phyloP scores from a whole-genome alignment of 257 asterid genomes.

The Gentiana dahurica region DNA sequence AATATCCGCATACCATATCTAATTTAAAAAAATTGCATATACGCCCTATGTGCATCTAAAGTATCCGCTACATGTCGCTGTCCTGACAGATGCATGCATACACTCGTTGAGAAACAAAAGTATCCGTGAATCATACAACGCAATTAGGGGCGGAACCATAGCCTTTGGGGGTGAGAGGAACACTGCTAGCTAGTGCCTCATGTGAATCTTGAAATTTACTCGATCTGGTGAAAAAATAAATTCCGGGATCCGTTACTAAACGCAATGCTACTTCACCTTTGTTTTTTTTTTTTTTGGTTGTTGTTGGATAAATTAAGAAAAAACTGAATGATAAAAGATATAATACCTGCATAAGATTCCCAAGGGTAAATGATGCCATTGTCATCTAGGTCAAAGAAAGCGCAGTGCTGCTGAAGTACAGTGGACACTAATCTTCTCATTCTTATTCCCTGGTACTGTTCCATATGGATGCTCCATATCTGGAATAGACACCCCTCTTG shows the following conservation, averaged over 20 bases:
- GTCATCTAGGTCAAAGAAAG: constrained; percentile 64
- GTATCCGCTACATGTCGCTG: no score
- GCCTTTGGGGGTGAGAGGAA: no score
- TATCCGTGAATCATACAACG: no score
- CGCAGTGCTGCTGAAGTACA: constrained; percentile 69
- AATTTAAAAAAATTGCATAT: no score
- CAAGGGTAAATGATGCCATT: constrained; percentile 73
- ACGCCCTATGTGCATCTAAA: no score
- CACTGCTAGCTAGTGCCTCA: background rate
- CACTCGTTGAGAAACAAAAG: no score
- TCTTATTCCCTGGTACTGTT: constrained; percentile 43
- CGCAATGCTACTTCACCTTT: background rate
- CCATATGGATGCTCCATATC: constrained; percentile 71
- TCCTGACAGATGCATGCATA: no score
- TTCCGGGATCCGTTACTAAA: background rate
- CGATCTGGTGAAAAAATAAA: background rate
- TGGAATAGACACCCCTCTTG: constrained; percentile 16
- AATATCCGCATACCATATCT: no score
- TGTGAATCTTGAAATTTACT: no score
- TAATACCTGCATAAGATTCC: constrained; percentile 41
- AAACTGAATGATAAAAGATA: background rate
- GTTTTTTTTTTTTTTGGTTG: background rate
- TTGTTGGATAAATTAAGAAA: no score
- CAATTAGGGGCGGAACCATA: no score
- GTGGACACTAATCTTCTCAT: constrained; percentile 54